These are phyloP conservation scores for Teunomyces pallodes DNA, from an alignment of 805 yeast genomes.

Conservation along the genomic window DNA sequence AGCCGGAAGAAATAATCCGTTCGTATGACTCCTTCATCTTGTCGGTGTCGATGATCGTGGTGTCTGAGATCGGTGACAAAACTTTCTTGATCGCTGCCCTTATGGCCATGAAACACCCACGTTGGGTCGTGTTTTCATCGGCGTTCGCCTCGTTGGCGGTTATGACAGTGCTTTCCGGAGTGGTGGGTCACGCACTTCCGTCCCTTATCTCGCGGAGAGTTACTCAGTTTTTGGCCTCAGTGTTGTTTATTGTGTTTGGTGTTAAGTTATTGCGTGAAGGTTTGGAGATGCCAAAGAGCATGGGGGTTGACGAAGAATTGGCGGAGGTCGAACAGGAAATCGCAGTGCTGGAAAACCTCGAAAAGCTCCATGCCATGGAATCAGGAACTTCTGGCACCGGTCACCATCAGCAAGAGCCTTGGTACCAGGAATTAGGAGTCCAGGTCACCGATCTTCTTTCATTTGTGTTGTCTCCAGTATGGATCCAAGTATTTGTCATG, in stretches of 20 bases:
- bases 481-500: constrained; percentile 95
- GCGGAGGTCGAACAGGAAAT: constrained; percentile 97
- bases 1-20: background rate
- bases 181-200: constrained; percentile 90
- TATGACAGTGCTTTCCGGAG: constrained; percentile 89
- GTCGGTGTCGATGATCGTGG: constrained; percentile 86
- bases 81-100: constrained; percentile 95
- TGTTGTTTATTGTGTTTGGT: constrained; percentile 81
- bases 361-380: constrained; percentile 56
- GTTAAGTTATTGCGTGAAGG: constrained; percentile 77
- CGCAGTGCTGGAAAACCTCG: constrained; percentile 56
- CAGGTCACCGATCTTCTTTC: constrained; percentile 56
- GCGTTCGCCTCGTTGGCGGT: constrained; percentile 81
- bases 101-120: constrained; percentile 94
- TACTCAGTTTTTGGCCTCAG: constrained; percentile 80
- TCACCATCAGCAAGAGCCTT: constrained; percentile 10
- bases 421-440: constrained; percentile 27
- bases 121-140: constrained; percentile 81
- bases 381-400: constrained; percentile 36
- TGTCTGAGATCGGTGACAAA: constrained; percentile 97
- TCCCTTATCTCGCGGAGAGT: constrained; percentile 72
- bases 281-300: constrained; percentile 68
- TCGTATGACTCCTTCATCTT: constrained; percentile 59
- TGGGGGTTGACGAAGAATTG: constrained; percentile 91
- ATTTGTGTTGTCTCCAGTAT: constrained; percentile 75